Percentiles rank a stretch among this genome's conserved stretches.
Conservation (phyloP, 257 asterid genomes). For the Penstemon eatonii region DNA sequence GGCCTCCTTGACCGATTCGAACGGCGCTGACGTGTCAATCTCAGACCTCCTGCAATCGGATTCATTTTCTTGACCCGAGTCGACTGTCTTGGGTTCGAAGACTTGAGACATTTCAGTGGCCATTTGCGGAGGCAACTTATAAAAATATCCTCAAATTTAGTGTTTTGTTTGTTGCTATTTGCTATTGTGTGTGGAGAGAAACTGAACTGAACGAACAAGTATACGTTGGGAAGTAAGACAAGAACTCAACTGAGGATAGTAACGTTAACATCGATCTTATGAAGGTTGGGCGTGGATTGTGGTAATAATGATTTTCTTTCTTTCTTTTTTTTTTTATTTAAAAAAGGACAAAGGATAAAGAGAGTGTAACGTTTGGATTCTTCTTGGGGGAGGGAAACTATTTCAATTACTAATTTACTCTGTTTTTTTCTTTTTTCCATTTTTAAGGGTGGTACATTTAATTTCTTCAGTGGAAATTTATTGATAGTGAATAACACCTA, state of each 20-base stretch:
- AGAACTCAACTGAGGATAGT: not conserved
- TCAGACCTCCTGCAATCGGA: conserved; percentile 45
- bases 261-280: too few species aligned
- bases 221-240: not conserved
- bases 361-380: conserved; percentile 31
- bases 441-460: too few species aligned
- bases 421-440: too few species aligned
- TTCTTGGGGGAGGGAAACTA: too few species aligned
- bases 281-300: too few species aligned
- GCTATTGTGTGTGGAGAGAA: not conserved
- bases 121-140: not conserved
- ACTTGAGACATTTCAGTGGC: conserved; percentile 30
- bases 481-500: too few species aligned
- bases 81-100: conserved; percentile 24
- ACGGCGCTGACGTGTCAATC: conserved; percentile 91
- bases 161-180: too few species aligned
- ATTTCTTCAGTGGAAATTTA: too few species aligned
- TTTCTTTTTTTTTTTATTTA: too few species aligned
- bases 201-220: too few species aligned
- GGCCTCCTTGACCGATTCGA: conserved; percentile 95
- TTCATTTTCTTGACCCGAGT: conserved; percentile 14
- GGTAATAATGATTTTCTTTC: not conserved
- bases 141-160: too few species aligned
- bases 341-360: not conserved
- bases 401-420: too few species aligned